phyloP scores from a whole-genome alignment of 78 protist genomes.

The Dictyostelium purpureum region DNA sequence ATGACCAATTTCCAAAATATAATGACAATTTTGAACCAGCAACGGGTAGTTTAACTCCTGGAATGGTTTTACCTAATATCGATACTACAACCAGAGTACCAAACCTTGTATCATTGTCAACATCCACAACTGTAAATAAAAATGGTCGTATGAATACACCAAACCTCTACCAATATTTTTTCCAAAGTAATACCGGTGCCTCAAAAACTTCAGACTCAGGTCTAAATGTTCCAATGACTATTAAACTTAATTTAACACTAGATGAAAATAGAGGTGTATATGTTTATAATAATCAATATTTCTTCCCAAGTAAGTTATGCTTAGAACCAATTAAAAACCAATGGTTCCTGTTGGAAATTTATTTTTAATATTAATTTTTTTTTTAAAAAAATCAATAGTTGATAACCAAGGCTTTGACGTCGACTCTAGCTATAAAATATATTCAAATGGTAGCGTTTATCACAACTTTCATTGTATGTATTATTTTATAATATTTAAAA shows the following conservation, averaged over 20 bases:
- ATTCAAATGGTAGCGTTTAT: not conserved
- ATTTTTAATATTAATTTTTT: not conserved
- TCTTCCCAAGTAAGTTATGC: conserved; percentile 33
- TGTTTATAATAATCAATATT: not conserved
- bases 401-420: conserved; percentile 25
- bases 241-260: not conserved
- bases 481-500: too few species aligned
- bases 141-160: not conserved
- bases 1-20: conserved; percentile 11
- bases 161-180: not conserved
- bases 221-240: not conserved
- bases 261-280: not conserved
- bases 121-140: not conserved
- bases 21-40: conserved; percentile 19
- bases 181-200: not conserved
- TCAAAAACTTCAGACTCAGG: not conserved
- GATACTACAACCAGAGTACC: not conserved
- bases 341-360: too few species aligned
- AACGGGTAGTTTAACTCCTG: conserved; percentile 2
- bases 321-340: not conserved
- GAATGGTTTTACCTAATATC: not conserved
- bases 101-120: not conserved
- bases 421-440: not conserved
- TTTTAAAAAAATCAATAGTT: not conserved
- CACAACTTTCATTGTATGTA: conserved; percentile 77